phyloP scores from a whole-genome alignment of 305 asterid genomes.

The Solanum hybrid region DNA sequence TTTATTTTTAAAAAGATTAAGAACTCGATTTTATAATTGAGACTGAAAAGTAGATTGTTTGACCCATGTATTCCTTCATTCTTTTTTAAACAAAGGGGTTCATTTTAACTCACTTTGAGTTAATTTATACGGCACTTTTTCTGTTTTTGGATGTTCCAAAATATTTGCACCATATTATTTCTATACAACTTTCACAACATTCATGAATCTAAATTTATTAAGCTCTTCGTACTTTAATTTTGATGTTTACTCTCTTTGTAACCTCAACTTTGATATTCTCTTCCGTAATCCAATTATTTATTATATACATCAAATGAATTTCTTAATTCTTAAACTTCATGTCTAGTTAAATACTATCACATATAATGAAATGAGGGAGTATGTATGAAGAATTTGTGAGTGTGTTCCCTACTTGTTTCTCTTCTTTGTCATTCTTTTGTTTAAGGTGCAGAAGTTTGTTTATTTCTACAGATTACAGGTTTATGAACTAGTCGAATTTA shows the following conservation, averaged over 20 bases:
- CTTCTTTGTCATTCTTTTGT: neutral
- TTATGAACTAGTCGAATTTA: slow-evolving; percentile 73
- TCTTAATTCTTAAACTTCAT: neutral
- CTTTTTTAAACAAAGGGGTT: neutral
- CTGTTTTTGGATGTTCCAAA: neutral
- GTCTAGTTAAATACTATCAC: neutral
- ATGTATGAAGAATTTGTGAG: neutral
- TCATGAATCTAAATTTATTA: neutral
- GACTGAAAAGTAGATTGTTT: neutral
- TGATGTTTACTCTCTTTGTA: neutral
- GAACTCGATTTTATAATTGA: neutral
- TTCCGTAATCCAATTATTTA: neutral
- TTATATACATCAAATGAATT: neutral
- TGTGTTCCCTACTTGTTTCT: neutral
- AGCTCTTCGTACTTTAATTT: neutral
- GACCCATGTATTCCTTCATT: neutral
- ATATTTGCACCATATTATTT: neutral
- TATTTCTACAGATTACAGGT: slow-evolving; percentile 61
- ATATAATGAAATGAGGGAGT: neutral
- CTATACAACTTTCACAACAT: neutral
- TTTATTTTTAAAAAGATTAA: neutral
- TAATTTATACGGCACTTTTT: neutral
- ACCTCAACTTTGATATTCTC: neutral
- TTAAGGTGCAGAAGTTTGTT: slow-evolving; percentile 17
- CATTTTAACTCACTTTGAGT: neutral